phyloP scores from a whole-genome alignment of 1,139 yeast species.

The Kodamaea fungicola region DNA sequence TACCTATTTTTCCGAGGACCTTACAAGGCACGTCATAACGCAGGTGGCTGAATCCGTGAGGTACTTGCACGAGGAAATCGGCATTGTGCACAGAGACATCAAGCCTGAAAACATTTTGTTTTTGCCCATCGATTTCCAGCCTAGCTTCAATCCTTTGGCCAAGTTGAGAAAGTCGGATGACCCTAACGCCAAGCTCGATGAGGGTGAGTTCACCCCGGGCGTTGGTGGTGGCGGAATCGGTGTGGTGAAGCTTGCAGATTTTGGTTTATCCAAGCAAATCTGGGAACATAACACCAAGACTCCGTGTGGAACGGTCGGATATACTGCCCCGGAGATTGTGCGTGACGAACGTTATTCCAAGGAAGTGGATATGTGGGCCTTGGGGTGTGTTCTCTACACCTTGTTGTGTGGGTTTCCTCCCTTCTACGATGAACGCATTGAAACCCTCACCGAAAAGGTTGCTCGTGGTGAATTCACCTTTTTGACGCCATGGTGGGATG shows the following conservation, averaged over 20 bases:
- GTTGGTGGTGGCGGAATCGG: conserved; percentile 55
- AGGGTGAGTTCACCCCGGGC: conserved; percentile 46
- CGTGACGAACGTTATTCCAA: conserved; percentile 56
- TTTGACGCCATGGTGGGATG: conserved; percentile 64
- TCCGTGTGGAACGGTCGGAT: conserved; percentile 64
- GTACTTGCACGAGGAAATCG: conserved; percentile 54
- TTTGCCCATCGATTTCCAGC: conserved; percentile 59
- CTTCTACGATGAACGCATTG: conserved; percentile 56
- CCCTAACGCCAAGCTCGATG: conserved; percentile 47
- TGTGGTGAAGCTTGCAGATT: conserved; percentile 51
- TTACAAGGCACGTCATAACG: conserved; percentile 48
- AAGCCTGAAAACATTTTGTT: conserved; percentile 54
- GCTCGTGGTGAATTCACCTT: conserved; percentile 56
- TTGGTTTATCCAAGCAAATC: conserved; percentile 55
- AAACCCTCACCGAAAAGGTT: conserved; percentile 55
- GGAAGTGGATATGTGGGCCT: conserved; percentile 64
- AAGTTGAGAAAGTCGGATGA: conserved; percentile 46
- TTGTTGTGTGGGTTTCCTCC: conserved; percentile 63
- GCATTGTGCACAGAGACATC: conserved; percentile 56
- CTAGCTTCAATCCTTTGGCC: conserved; percentile 34
- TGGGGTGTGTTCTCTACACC: conserved; percentile 60
- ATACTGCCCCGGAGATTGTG: conserved; percentile 62
- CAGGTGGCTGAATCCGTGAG: conserved; percentile 51
- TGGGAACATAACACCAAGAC: conserved; percentile 60
- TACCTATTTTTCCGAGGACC: conserved; percentile 54